These are phyloP conservation scores for Dimocarpus longan DNA, from an alignment of 345 rosid genomes.

Conservation along the genomic window DNA sequence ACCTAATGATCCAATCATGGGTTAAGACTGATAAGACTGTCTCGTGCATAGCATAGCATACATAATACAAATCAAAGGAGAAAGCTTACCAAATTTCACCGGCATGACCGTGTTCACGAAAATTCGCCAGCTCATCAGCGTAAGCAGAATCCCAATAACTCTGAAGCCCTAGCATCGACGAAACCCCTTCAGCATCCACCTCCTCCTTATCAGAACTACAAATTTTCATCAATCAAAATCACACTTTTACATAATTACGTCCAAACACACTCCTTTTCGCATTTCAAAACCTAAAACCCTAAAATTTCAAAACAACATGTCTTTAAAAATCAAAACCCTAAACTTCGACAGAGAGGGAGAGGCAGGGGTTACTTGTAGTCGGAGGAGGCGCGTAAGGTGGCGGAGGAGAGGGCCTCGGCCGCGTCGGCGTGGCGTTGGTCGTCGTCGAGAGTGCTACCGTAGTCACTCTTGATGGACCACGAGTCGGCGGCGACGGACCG, in stretches of 20 bases:
- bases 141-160: conserved; percentile 97
- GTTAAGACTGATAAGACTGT: too few relatives aligned
- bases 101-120: conserved; percentile 84
- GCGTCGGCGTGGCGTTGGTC: conserved; percentile 99
- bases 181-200: conserved; percentile 73
- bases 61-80: background rate
- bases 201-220: conserved; percentile 92
- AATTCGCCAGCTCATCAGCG: conserved; percentile 84
- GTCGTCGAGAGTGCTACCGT: conserved; percentile 97
- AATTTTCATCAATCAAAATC: background rate
- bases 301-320: too few relatives aligned
- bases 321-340: background rate
- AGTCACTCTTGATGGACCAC: conserved; percentile 98
- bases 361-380: conserved; percentile 59
- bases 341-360: background rate
- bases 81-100: conserved; percentile 89
- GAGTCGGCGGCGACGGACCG: conserved; percentile 97
- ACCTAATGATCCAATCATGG: too few relatives aligned
- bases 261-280: background rate
- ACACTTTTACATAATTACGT: background rate
- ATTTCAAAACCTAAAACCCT: too few relatives aligned
- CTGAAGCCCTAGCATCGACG: conserved; percentile 88
- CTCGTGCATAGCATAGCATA: too few relatives aligned
- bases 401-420: conserved; percentile 80
- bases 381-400: conserved; percentile 70